phyloP scores from a whole-genome alignment of 2,329 filamentous ascomycete genomes.

The Diaporthe longicolla region DNA sequence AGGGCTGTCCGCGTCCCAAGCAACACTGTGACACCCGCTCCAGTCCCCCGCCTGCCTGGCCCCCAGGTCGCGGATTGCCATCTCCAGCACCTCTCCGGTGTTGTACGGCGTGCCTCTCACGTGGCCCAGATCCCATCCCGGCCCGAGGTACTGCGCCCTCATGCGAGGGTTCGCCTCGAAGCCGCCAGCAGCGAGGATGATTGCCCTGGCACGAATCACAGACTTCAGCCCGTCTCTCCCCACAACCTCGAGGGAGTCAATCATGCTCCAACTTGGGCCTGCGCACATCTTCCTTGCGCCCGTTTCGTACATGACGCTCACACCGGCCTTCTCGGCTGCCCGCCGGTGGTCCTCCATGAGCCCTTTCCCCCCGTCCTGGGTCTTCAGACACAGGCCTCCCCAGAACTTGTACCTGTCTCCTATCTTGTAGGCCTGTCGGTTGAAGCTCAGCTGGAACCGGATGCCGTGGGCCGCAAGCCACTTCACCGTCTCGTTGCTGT shows the following conservation, averaged over 20 bases:
- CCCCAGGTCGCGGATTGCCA: slow-evolving; percentile 64
- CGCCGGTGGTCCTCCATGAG: slow-evolving; percentile 64
- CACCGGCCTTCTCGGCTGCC: slow-evolving; percentile 58
- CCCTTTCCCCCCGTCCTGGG: slow-evolving; percentile 71
- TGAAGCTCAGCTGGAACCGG: slow-evolving; percentile 72
- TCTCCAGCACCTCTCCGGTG: slow-evolving; percentile 69
- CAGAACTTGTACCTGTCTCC: slow-evolving; percentile 74
- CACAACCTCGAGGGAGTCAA: slow-evolving; percentile 52
- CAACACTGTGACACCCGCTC: slow-evolving; percentile 75
- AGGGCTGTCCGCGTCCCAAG: slow-evolving; percentile 75
- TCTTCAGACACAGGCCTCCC: slow-evolving; percentile 75
- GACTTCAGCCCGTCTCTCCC: slow-evolving; percentile 44
- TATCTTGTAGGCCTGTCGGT: slow-evolving; percentile 76
- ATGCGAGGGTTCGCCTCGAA: slow-evolving; percentile 74
- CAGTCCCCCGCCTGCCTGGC: slow-evolving; percentile 71
- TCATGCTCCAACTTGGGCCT: slow-evolving; percentile 49
- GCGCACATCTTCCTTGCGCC: slow-evolving; percentile 57
- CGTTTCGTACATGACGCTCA: slow-evolving; percentile 63
- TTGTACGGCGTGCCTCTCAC: slow-evolving; percentile 77
- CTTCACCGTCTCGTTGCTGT: slow-evolving; percentile 65
- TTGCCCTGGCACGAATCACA: slow-evolving; percentile 54
- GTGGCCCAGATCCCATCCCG: slow-evolving; percentile 73
- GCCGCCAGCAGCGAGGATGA: slow-evolving; percentile 72
- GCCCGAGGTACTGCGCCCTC: slow-evolving; percentile 67
- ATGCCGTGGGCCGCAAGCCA: slow-evolving; percentile 70